Evolutionary conservation across 1,139 yeast genomes (phyloP), one percentile per base, ranked within the genome.

Genomic region (Spathaspora jeffriesii): DNA sequence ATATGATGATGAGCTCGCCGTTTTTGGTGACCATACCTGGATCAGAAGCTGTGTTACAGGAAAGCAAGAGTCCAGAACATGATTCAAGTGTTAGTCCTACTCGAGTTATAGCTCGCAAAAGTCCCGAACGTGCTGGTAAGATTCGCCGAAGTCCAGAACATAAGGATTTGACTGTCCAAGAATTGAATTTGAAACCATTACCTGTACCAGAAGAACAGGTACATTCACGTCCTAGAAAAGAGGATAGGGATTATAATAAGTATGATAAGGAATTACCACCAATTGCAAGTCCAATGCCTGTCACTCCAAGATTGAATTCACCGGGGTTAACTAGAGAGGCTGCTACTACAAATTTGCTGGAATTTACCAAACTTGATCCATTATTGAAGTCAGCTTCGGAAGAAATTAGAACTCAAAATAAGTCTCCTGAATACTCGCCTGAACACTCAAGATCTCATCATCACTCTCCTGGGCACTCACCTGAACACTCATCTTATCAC

Each of bases 21-120:
- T 27, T 32, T 38, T 25, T 27, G 18, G 23, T 43, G 14, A 38
- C 41, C 17, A 38, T 38, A 11, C 41, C 41, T 22, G 30, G 38
- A 6, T 34, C 38, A 34, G 38, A 34, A 34, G 11, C 21, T 18
- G 38, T 34, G 21, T 34, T 34, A 22, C 8, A 32, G 21, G 37
- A 32, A 32, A 32, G 21, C 21, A 32, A 32, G 37, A 32, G 38
- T 18, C 38, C 22, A 10, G 38, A 31, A 8, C 36, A 21, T 31
- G 36, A 17, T 3, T 15, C 36, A 17, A 34, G 38, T 34, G 38
- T 18, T 18, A 34, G 38, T 17, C 38, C 38, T 34, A 18, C 22
- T 17, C 22, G 32, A n/a, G 17, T n/a, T 30, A 25, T 8, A 14
- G n/a, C 32, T 30, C 15, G 32, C 3, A 13, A 30, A 17, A 30